Base-by-base conservation (phyloP, 2,329 filamentous ascomycete genomes). In the Cordyceps javanica region DNA sequence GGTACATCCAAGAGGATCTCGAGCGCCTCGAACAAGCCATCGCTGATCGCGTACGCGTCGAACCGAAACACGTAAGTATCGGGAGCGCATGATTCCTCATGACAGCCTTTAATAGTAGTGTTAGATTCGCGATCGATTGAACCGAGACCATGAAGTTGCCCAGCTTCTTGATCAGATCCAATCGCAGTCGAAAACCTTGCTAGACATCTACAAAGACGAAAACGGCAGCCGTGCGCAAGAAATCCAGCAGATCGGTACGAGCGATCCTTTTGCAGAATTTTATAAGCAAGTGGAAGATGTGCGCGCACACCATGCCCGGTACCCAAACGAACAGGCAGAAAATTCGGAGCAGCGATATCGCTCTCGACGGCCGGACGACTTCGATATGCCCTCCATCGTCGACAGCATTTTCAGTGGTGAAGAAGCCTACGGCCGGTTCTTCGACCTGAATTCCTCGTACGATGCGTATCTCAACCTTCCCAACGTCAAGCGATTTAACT, bases 321-420 rank as follows among this genome's bases (percentile, higher is more conserved):
- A 99, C 68, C 93, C 93, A 1, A 95, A 96, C 73, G 91, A 97
- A 70, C 91, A 90, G 30, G 90, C 96, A 49, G 94, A 99, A 72
- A 97, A 97, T 66, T 85, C 96, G 14, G 95, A 99, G 75, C 85
- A 88, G 64, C 89, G 92, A 36, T 99, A 99, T 77, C 91, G 91
- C 71, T 81, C 75, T 46, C 81, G 85, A 68, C 83, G 81, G 59
- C 76, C 80, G 42, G 81, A 80, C 13, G 85, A 85, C 44, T 86
- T 88, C 62, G 83, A 88, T 48, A 76, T 82, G 57, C 79, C 82
- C 4, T 84, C 83, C 44, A 84, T 92, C 54, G 87, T 97, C 49
- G 93, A 97, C 68, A 85, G 85, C 59, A 88, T 97, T 77, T 99
- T 99, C 72, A 96, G 91, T 0, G 94, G 94, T 61, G 95, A 99